A percentile compares a stretch with the other conserved stretches of the same genome.
Conservation (phyloP, 148 eudicot genomes). For the Spergularia bocconei region DNA sequence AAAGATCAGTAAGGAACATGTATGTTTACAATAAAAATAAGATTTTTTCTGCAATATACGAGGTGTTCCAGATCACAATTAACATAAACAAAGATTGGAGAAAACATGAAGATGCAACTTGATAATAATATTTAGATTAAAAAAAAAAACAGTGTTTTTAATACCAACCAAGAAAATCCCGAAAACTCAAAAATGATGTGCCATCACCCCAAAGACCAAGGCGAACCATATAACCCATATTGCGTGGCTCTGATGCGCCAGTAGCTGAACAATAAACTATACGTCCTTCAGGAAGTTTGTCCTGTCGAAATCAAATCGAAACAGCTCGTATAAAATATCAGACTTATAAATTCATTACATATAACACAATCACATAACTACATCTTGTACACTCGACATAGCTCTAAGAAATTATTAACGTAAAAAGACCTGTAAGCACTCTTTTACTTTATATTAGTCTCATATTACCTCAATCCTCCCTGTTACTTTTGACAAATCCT, state of each 20-base stretch:
- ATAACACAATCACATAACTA: neutral
- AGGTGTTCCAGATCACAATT: neutral
- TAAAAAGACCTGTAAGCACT: neutral
- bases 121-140: neutral
- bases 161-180: slow-evolving; percentile 75
- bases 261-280: slow-evolving; percentile 98
- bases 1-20: neutral
- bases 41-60: neutral
- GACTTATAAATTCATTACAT: neutral
- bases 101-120: neutral
- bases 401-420: neutral
- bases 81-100: neutral
- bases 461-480: neutral
- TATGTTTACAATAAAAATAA: neutral
- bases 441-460: neutral
- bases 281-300: slow-evolving; percentile 92
- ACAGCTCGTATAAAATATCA: slow-evolving; percentile 22
- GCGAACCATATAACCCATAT: slow-evolving; percentile 98
- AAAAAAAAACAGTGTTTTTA: neutral
- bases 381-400: neutral
- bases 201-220: slow-evolving; percentile 99
- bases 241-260: slow-evolving; percentile 98
- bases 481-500: neutral
- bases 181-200: slow-evolving; percentile 72
- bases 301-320: slow-evolving; percentile 44